Conservation (phyloP, 306 rosid genomes). For the Arachis hypogaea region DNA sequence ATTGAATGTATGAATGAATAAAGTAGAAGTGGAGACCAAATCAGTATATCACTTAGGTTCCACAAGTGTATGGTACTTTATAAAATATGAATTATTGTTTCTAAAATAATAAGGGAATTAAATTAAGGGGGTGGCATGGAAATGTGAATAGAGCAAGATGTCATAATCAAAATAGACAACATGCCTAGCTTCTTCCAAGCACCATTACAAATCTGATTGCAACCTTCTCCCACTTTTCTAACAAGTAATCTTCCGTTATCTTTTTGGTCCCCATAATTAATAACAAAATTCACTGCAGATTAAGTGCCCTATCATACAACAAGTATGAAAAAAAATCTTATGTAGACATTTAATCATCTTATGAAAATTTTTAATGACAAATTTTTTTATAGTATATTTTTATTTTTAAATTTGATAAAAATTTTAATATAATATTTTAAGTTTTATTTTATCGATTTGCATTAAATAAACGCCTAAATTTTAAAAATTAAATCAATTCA, state of each 20-base stretch:
- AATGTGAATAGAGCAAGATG: conserved; percentile 26
- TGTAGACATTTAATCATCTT: no score
- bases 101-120: background rate
- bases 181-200: conserved; percentile 40
- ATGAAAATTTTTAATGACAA: no score
- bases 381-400: no score
- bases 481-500: no score
- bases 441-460: no score
- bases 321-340: no score
- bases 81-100: no score
- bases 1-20: background rate
- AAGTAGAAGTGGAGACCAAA: conserved; percentile 5
- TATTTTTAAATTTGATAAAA: no score
- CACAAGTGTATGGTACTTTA: background rate
- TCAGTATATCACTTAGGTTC: conserved; percentile 5
- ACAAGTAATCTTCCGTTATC: conserved; percentile 43
- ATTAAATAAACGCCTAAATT: no score
- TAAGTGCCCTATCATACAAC: background rate
- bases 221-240: conserved; percentile 47
- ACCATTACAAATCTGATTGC: conserved; percentile 50
- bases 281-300: conserved; percentile 25
- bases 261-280: conserved; percentile 45
- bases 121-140: background rate
- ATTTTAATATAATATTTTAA: no score
- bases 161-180: conserved; percentile 39